Base-by-base conservation (phyloP, 345 rosid genomes). In the Bruguiera sexangula region DNA sequence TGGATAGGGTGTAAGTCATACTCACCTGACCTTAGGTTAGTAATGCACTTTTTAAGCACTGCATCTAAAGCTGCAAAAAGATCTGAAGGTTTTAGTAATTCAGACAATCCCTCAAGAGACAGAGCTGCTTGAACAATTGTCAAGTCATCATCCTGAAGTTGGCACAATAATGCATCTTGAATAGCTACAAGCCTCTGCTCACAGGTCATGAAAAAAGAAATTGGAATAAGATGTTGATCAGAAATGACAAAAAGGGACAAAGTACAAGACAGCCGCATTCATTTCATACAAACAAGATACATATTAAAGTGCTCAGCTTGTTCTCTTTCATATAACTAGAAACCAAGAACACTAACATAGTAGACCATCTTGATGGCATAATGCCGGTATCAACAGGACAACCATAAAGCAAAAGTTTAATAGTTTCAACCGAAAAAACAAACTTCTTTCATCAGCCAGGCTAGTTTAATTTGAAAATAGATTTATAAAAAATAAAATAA, bases 71-170 rank as follows among this genome's bases (percentile, higher is more conserved):
- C 89, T 77, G 83, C 77, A 54, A 88, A 83, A 73, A 92, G 82
- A 82, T 83, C 84, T 43, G 79, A 70, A 71, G 84, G 74, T 66
- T 70, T 84, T 54, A 88, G 62, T 39, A 84, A 68, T 69, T 79
- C 85, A 26, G 92, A 75, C 73, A 90, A 77, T 52, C 85, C 88
- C 66, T 87, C 85, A 51, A 95, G 53, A 65, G 89, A 83, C 64
- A 92, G 73, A 72, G 91, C 91, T 69, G 88, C 88, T 75, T 73
- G 80, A 76, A 95, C 91, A 62, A 95, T 88, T 65, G 87, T 79
- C 63, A 95, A 78, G 79, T 95, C 99, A 77, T 84, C 86, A 81
- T 95, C 98, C 60, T 71, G 78, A 72, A 95, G 89, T 75, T 88
- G 96, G 81, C 82, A 79, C 70, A 88, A 63, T 64, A 95, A 69